phyloP scores from a whole-genome alignment of 306 rosid species.

The Mimosa bimucronata region DNA sequence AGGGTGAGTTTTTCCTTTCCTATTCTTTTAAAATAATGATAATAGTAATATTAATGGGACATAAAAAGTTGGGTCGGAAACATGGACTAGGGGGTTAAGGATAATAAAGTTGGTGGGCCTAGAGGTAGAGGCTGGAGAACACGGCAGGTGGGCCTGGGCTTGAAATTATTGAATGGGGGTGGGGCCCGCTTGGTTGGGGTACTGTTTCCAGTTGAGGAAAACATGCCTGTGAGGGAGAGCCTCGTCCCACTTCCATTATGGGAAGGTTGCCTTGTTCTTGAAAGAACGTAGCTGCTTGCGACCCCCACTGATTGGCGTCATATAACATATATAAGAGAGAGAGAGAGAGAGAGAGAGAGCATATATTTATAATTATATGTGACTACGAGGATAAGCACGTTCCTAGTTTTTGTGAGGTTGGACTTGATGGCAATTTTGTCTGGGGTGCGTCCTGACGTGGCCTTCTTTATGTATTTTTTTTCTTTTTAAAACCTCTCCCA shows the following conservation, averaged over 20 bases:
- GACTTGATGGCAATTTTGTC: slow-evolving; percentile 39
- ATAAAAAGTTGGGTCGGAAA: slow-evolving; percentile 41
- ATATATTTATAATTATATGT: neutral
- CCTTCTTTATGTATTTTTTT: slow-evolving; percentile 8
- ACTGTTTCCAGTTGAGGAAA: slow-evolving; percentile 65
- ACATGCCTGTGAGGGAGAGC: slow-evolving; percentile 37
- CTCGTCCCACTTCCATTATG: slow-evolving; percentile 82
- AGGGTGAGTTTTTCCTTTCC: neutral
- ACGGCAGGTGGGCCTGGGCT: slow-evolving; percentile 77
- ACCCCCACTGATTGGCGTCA: slow-evolving; percentile 29
- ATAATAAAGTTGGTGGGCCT: slow-evolving; percentile 67
- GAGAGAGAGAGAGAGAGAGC: neutral
- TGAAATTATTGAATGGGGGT: slow-evolving; percentile 44
- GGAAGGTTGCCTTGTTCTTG: slow-evolving; percentile 49
- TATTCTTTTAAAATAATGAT: neutral
- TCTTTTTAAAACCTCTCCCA: neutral
- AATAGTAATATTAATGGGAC: neutral
- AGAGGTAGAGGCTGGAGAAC: slow-evolving; percentile 3
- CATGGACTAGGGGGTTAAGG: slow-evolving; percentile 37
- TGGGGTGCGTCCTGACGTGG: slow-evolving; percentile 42
- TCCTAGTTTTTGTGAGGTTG: slow-evolving; percentile 25
- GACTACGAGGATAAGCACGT: slow-evolving; percentile 19
- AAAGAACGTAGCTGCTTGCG: slow-evolving; percentile 14
- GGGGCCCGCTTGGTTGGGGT: slow-evolving; percentile 49
- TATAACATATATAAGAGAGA: neutral